Evolutionary conservation across 129 eudicot genomes (phyloP).

Genomic region (Gnaphalium uliginosum): DNA sequence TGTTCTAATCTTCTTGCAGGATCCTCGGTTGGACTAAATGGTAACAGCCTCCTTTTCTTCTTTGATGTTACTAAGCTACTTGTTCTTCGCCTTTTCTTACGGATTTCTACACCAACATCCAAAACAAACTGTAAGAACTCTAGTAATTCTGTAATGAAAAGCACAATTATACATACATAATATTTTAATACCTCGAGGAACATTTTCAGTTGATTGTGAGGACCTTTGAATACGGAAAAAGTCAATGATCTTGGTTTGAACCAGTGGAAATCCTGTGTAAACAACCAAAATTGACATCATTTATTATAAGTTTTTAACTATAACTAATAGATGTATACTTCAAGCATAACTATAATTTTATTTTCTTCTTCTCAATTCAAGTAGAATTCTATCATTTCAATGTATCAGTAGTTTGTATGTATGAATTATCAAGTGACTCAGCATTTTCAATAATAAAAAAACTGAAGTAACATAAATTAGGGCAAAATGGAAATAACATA

Average conservation of each 20-base stretch:
- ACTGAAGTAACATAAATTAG: too few species aligned
- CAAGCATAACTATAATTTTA: too few species aligned
- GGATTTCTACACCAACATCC: constrained; percentile 27
- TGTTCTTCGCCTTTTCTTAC: constrained; percentile 61
- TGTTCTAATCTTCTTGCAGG: constrained; percentile 63
- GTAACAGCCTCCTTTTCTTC: constrained; percentile 69
- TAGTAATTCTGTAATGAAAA: neutral
- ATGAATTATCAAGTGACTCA: neutral
- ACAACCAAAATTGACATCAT: too few species aligned
- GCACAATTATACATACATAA: neutral
- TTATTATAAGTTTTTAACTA: too few species aligned
- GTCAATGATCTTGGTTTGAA: constrained; percentile 92
- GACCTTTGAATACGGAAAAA: constrained; percentile 87
- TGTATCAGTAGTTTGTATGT: neutral
- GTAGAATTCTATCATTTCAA: too few species aligned
- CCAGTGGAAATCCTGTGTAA: constrained; percentile 66
- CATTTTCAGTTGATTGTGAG: constrained; percentile 39
- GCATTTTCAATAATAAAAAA: constrained; percentile 5
- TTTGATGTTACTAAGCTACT: constrained; percentile 50
- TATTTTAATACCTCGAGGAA: constrained; percentile 40
- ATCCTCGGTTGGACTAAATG: constrained; percentile 76
- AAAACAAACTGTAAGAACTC: neutral
- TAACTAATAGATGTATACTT: too few species aligned
- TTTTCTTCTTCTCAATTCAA: too few species aligned
- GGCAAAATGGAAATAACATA: too few species aligned